These are phyloP conservation scores for Didymella sp. DNA, from an alignment of 2,329 filamentous ascomycete species.

Conservation along the genomic window DNA sequence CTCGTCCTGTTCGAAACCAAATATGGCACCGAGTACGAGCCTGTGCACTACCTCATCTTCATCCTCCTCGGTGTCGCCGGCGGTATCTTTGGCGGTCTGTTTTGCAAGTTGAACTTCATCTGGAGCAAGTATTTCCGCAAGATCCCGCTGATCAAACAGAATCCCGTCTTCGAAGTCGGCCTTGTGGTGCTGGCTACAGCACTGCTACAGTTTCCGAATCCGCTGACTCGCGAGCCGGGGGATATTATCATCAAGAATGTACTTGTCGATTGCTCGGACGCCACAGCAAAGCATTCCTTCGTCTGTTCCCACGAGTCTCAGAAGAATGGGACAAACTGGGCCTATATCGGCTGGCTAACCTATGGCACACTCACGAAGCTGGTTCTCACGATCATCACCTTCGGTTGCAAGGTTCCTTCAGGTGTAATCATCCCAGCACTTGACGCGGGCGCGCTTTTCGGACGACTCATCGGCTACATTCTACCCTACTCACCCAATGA, in stretches of 20 bases:
- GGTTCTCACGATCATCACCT: constrained; percentile 64
- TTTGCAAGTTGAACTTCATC: constrained; percentile 64
- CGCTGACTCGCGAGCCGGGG: constrained; percentile 61
- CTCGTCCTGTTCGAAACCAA: constrained; percentile 67
- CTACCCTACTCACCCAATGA: constrained; percentile 34
- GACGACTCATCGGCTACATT: constrained; percentile 59
- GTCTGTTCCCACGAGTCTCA: constrained; percentile 60
- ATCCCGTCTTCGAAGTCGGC: constrained; percentile 64
- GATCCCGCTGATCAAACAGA: constrained; percentile 59
- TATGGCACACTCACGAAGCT: constrained; percentile 64
- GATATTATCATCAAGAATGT: constrained; percentile 64
- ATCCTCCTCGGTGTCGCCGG: constrained; percentile 63
- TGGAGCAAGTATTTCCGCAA: constrained; percentile 64
- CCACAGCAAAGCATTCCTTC: constrained; percentile 49
- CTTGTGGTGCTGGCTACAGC: constrained; percentile 62
- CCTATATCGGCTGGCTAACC: constrained; percentile 60
- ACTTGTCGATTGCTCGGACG: constrained; percentile 60
- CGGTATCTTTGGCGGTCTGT: constrained; percentile 65
- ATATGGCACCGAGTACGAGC: constrained; percentile 63
- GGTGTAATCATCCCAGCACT: constrained; percentile 68
- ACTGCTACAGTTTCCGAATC: constrained; percentile 64
- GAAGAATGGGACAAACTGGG: constrained; percentile 32
- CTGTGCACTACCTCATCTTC: constrained; percentile 64
- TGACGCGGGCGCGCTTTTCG: constrained; percentile 65
- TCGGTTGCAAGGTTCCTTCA: constrained; percentile 66